Percentiles rank a stretch among this genome's conserved stretches.
Evolutionary conservation across 331 rosid genomes (phyloP).

Genomic region (Rhamnella rubrinervis): DNA sequence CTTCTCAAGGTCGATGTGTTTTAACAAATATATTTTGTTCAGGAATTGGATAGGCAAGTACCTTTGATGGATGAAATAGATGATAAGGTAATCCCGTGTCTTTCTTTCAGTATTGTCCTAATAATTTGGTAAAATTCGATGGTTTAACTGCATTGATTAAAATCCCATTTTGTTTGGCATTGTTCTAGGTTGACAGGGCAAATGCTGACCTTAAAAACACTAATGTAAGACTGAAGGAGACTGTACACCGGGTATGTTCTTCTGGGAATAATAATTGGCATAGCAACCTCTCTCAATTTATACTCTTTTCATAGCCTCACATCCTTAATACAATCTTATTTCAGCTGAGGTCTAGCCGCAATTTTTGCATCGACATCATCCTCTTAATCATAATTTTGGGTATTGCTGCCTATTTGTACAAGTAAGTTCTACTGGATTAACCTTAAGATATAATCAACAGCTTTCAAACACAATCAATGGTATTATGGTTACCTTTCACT

Average conservation of each 20-base stretch:
- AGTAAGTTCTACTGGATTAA: constrained; percentile 26
- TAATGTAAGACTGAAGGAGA: constrained; percentile 39
- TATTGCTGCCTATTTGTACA: constrained; percentile 46
- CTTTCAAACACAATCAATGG: neutral
- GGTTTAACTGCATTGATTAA: too few relatives aligned
- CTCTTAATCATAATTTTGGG: constrained; percentile 33
- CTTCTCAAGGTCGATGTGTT: neutral
- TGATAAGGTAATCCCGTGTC: constrained; percentile 26
- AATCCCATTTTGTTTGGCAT: neutral
- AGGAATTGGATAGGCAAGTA: constrained; percentile 37
- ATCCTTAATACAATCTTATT: neutral
- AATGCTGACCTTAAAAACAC: constrained; percentile 34
- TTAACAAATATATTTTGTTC: neutral
- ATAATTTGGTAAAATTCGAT: neutral
- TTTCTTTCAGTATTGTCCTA: neutral
- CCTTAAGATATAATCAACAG: neutral
- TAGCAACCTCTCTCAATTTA: too few relatives aligned
- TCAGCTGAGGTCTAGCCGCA: constrained; percentile 45
- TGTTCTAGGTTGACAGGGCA: constrained; percentile 39
- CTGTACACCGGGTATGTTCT: constrained; percentile 22
- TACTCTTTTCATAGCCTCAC: neutral
- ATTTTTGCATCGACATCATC: constrained; percentile 39
- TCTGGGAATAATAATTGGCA: neutral
- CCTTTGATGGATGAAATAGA: constrained; percentile 45
- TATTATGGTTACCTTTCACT: too few relatives aligned